phyloP scores from a whole-genome alignment of 1,139 yeast species.

The Pichia sp. region DNA sequence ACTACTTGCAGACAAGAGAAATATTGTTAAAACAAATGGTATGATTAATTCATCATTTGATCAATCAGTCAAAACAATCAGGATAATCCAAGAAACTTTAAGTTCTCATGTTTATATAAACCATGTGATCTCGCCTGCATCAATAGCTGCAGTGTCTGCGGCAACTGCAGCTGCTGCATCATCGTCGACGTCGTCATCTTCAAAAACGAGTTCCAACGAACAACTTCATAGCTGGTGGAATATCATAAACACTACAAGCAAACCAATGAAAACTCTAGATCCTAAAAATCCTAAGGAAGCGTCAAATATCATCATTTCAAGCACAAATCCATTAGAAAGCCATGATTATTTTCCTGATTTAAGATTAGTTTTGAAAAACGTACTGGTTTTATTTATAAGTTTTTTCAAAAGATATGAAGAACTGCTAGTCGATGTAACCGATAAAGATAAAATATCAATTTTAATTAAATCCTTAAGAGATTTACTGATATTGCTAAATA shows the following conservation, averaged over 20 bases:
- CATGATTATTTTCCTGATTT: slow-evolving; percentile 25
- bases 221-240: slow-evolving; percentile 10
- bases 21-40: slow-evolving; percentile 4
- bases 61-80: background rate
- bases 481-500: slow-evolving; percentile 23
- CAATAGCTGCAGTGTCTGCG: slow-evolving; percentile 6
- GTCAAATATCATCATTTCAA: background rate
- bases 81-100: slow-evolving; percentile 9
- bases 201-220: background rate
- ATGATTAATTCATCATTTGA: slow-evolving; percentile 12
- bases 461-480: slow-evolving; percentile 12
- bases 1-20: slow-evolving; percentile 11
- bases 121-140: slow-evolving; percentile 14
- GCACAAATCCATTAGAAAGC: slow-evolving; percentile 10
- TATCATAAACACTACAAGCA: background rate
- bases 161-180: slow-evolving; percentile 3
- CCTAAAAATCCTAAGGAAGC: background rate
- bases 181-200: background rate
- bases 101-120: slow-evolving; percentile 26
- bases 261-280: background rate
- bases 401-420: slow-evolving; percentile 18
- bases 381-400: slow-evolving; percentile 21
- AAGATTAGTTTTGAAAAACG: slow-evolving; percentile 24
- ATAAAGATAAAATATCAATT: background rate
- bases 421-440: background rate